Evolutionary conservation across 352 stramenopile genomes (phyloP).

Genomic region (Thraustochytrium sp.): DNA sequence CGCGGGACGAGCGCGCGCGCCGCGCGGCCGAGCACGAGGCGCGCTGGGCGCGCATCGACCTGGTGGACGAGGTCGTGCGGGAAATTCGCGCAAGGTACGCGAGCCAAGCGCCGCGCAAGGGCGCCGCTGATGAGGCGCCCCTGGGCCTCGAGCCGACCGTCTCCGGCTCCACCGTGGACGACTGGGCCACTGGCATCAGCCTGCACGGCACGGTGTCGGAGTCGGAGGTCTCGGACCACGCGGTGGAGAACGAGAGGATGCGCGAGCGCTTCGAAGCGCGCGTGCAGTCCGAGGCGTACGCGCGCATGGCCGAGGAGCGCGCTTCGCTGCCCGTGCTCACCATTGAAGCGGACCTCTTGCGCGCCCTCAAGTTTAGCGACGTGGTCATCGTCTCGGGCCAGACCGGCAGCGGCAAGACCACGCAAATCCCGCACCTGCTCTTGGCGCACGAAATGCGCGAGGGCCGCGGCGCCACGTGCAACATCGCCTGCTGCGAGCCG

Average conservation of each 20-base stretch:
- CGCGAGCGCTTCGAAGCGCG: neutral
- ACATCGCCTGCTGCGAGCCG: constrained; percentile 92
- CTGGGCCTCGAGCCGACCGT: neutral
- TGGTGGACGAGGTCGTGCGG: neutral
- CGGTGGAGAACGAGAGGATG: neutral
- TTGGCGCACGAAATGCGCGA: constrained; percentile 75
- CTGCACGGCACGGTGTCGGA: neutral
- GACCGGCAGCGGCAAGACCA: constrained; percentile 90
- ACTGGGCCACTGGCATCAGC: neutral
- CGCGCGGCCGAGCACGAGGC: neutral
- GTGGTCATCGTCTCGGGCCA: constrained; percentile 88
- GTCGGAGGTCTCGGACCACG: neutral
- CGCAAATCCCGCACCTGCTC: constrained; percentile 81
- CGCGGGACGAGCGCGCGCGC: neutral
- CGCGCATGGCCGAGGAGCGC: constrained; percentile 47
- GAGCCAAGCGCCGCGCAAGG: neutral
- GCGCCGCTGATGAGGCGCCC: neutral
- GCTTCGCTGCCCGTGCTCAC: constrained; percentile 68
- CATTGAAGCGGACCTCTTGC: constrained; percentile 71
- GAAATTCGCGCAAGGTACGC: neutral
- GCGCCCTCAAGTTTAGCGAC: constrained; percentile 63
- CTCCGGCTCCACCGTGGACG: neutral
- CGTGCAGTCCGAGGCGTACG: neutral
- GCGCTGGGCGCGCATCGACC: neutral
- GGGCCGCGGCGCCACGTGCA: constrained; percentile 67